These are phyloP conservation scores for Metschnikowia matae DNA, from an alignment of 805 yeast genomes.

Conservation along the genomic window DNA sequence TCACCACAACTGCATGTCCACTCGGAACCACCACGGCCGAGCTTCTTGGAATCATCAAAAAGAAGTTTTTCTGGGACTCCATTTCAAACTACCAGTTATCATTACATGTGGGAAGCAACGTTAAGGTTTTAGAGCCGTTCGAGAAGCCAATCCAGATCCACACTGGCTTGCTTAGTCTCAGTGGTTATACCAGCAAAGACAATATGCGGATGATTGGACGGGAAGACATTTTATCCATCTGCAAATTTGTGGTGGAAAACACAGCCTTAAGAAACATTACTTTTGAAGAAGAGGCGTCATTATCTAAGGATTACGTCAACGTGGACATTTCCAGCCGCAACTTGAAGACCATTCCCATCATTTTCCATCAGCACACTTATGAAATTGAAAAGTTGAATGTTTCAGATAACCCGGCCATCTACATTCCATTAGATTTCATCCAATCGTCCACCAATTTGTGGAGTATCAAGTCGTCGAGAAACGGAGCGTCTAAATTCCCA, in stretches of 20 bases:
- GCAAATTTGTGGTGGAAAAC: constrained; percentile 71
- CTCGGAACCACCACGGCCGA: constrained; percentile 75
- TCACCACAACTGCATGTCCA: constrained; percentile 78
- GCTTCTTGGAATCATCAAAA: constrained; percentile 62
- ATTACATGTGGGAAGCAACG: constrained; percentile 68
- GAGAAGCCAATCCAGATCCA: constrained; percentile 80
- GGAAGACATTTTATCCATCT: constrained; percentile 76
- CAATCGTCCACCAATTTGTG: constrained; percentile 73
- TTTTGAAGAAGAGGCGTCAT: constrained; percentile 65
- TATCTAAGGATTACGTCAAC: constrained; percentile 62
- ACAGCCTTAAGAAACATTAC: constrained; percentile 57
- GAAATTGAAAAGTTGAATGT: constrained; percentile 80
- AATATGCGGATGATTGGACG: constrained; percentile 74
- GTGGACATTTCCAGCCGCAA: constrained; percentile 72
- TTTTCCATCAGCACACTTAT: constrained; percentile 72
- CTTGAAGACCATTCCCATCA: constrained; percentile 79
- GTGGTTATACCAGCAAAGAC: constrained; percentile 80
- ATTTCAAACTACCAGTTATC: constrained; percentile 73
- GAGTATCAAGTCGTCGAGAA: constrained; percentile 62
- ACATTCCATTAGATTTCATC: constrained; percentile 78
- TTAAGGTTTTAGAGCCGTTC: constrained; percentile 64
- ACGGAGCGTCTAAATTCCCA: constrained; percentile 74
- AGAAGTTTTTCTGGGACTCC: constrained; percentile 70
- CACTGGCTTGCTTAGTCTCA: constrained; percentile 61
- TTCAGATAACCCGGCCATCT: constrained; percentile 81